A percentile compares a stretch with the other conserved stretches of the same genome.
These are phyloP conservation scores for Thelonectria discophora DNA, from an alignment of 2,329 filamentous ascomycete genomes.

Conservation along the genomic window DNA sequence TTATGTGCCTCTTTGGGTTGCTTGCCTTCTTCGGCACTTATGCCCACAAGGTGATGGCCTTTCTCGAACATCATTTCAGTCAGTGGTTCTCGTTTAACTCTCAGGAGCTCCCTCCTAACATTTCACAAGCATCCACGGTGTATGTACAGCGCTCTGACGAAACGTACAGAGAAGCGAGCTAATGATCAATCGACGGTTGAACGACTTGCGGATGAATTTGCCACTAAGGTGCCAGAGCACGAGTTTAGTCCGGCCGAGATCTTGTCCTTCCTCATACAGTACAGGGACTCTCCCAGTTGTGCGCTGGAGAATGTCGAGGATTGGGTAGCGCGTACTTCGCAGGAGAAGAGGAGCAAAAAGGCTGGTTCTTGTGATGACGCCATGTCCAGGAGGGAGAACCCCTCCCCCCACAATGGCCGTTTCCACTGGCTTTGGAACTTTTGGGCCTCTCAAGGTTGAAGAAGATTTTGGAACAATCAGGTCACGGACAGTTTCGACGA, in stretches of 20 bases:
- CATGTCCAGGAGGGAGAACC: not conserved
- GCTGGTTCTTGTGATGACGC: not conserved
- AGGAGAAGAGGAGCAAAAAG: constrained; percentile 4
- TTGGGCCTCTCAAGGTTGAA: not conserved
- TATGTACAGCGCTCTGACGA: constrained; percentile 3
- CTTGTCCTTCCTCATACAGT: constrained; percentile 1
- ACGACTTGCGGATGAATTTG: not conserved
- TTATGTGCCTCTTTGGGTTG: constrained; percentile 4
- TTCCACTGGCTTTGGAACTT: not conserved
- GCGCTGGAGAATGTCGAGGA: not conserved
- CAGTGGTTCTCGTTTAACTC: not conserved
- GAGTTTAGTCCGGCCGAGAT: constrained; percentile 8
- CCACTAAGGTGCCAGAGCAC: not conserved
- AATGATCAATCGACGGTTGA: not conserved
- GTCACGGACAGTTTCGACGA: too few species aligned
- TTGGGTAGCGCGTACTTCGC: constrained; percentile 2
- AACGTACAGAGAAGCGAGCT: not conserved
- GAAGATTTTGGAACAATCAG: too few species aligned
- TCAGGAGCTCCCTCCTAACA: not conserved
- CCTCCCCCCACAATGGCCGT: not conserved
- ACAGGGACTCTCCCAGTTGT: not conserved
- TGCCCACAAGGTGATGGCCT: constrained; percentile 1
- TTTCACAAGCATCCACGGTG: not conserved
- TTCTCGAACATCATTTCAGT: constrained; percentile 1
- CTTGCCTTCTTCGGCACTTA: constrained; percentile 1